Evolutionary conservation across 2,329 filamentous ascomycete species (phyloP).

Genomic region (Purpureocillium lavendulum): DNA sequence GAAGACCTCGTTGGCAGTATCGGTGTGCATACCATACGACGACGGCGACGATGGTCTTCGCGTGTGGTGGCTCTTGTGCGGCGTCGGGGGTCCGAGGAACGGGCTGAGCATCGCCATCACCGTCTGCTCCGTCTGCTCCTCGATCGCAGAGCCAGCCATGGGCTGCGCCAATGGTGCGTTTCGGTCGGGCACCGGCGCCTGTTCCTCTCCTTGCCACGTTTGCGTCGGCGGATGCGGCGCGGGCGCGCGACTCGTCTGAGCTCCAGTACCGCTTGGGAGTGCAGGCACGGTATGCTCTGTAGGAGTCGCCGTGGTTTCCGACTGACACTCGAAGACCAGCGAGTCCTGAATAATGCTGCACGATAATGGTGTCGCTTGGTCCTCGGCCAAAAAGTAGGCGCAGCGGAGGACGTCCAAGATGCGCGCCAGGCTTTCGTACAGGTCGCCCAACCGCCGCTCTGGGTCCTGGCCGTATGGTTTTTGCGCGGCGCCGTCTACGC

Average conservation of each 20-base stretch:
- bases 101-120: slow-evolving; percentile 41
- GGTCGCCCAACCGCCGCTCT: slow-evolving; percentile 19
- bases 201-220: too few species aligned
- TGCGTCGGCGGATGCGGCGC: too few species aligned
- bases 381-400: slow-evolving; percentile 37
- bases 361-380: slow-evolving; percentile 28
- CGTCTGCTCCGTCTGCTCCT: slow-evolving; percentile 25
- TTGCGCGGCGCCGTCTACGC: slow-evolving; percentile 20
- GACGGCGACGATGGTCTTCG: slow-evolving; percentile 29
- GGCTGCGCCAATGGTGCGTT: too few species aligned
- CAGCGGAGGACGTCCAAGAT: slow-evolving; percentile 40
- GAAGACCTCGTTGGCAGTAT: slow-evolving; percentile 42
- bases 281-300: too few species aligned
- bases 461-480: slow-evolving; percentile 29
- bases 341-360: slow-evolving; percentile 16
- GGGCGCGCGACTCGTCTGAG: too few species aligned
- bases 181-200: too few species aligned
- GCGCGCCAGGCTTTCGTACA: slow-evolving; percentile 34
- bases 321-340: slow-evolving; percentile 25
- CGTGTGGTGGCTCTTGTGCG: slow-evolving; percentile 23
- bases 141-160: slow-evolving; percentile 5
- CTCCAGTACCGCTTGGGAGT: too few species aligned
- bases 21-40: slow-evolving; percentile 47
- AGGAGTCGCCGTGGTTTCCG: slow-evolving; percentile 1
- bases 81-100: slow-evolving; percentile 37